phyloP scores from a whole-genome alignment of 352 stramenopile species.

The Globisporangium barbulae region DNA sequence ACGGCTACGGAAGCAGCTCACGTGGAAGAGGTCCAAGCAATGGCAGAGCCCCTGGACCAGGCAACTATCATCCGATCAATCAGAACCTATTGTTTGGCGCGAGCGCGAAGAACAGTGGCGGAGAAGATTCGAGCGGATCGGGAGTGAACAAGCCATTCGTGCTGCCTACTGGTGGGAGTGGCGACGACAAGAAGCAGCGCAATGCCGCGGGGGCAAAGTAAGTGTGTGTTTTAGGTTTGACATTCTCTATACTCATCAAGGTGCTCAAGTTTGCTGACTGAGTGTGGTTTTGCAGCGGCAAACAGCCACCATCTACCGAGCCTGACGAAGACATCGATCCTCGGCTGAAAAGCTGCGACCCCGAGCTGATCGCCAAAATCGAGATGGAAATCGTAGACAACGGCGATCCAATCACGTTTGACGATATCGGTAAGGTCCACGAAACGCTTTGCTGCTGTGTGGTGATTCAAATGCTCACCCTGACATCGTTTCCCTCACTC shows the following conservation, averaged over 20 bases:
- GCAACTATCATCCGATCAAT: constrained; percentile 75
- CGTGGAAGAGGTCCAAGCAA: constrained; percentile 16
- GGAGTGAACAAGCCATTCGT: constrained; percentile 75
- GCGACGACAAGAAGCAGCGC: constrained; percentile 21
- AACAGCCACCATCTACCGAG: constrained; percentile 24
- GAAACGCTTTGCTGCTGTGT: background rate
- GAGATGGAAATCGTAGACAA: constrained; percentile 97
- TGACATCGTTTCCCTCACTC: too few relatives aligned
- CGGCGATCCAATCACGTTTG: constrained; percentile 92
- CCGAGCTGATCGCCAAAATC: constrained; percentile 95
- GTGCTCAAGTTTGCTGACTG: background rate
- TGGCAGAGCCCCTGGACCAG: constrained; percentile 29
- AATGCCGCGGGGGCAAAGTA: constrained; percentile 8
- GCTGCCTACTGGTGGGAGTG: constrained; percentile 40
- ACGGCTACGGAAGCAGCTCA: constrained; percentile 17
- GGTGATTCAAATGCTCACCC: background rate
- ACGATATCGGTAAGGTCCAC: constrained; percentile 90
- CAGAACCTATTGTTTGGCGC: constrained; percentile 59
- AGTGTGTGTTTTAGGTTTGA: background rate
- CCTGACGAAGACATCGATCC: constrained; percentile 90
- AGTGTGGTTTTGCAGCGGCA: constrained; percentile 14
- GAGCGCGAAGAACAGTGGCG: constrained; percentile 20
- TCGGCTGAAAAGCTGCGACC: constrained; percentile 92
- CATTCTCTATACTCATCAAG: background rate
- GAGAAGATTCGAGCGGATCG: constrained; percentile 26